phyloP scores from a whole-genome alignment of 2,329 filamentous ascomycete species.

The Trichoderma aggressivum region DNA sequence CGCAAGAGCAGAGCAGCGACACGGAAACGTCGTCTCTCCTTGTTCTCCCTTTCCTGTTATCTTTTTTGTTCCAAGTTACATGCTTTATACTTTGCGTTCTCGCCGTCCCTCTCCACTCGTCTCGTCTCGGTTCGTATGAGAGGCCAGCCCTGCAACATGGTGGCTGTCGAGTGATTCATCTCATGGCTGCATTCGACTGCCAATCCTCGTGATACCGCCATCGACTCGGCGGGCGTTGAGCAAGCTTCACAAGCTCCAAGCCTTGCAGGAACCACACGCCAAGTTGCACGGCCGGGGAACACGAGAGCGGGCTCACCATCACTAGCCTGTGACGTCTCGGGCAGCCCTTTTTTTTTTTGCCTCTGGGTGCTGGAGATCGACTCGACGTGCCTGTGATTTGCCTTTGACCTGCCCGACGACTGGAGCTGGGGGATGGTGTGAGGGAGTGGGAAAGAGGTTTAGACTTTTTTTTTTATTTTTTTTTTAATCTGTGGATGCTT shows the following conservation, averaged over 20 bases:
- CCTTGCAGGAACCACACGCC: constrained; percentile 13
- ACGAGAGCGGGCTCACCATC: constrained; percentile 10
- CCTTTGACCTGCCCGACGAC: neutral
- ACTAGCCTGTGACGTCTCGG: constrained; percentile 14
- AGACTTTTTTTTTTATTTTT: constrained; percentile 15
- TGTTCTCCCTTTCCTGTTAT: neutral
- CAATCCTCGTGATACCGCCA: constrained; percentile 17
- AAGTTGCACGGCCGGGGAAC: constrained; percentile 5
- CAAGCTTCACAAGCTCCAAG: constrained; percentile 19
- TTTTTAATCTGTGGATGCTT: neutral
- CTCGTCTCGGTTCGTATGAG: neutral
- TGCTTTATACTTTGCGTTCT: constrained; percentile 5
- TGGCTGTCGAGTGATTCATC: constrained; percentile 4
- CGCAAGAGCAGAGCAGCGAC: neutral
- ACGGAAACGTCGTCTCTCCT: constrained; percentile 13
- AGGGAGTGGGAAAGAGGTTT: neutral
- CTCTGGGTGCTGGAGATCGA: neutral
- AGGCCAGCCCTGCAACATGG: neutral
- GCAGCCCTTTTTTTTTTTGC: neutral
- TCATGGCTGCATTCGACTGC: constrained; percentile 18
- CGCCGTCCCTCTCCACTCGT: neutral
- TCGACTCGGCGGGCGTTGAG: constrained; percentile 6
- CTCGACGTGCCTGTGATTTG: constrained; percentile 1
- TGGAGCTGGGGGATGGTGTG: constrained; percentile 2
- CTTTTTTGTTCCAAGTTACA: neutral